Base-by-base conservation (phyloP, 441 rosid species). In the Erodium moschatum region DNA sequence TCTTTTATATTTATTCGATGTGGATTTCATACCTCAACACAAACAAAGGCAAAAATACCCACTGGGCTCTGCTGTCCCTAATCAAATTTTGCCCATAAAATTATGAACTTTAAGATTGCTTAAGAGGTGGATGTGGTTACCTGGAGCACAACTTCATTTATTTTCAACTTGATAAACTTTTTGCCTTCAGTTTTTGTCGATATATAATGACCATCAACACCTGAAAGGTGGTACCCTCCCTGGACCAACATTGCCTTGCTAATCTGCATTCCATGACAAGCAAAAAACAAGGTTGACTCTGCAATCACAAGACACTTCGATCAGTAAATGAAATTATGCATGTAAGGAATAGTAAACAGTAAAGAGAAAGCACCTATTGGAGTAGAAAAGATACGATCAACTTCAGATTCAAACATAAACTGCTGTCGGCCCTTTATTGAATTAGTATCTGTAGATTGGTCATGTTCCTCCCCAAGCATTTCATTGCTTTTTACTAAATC, bases 281-380 rank as follows among this genome's bases (percentile, higher is more conserved):
- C 91, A 82, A 83, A 92, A 89, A 90, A 74, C 89, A 95, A 82
- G 81, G 94, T 84, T 72, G 98, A 95, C 76, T 95, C 98, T 95
- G 85, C 75, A 83, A 77, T 68, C 38, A 76, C 67, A 76, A 58
- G 71, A 70, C 67, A 76, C 38, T 73, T 35, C n/a, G 33, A 78
- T 95, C 79, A 85, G 78, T 69, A 58, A 66, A 64, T 72, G 38
- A 18, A 31, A 64, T 58, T 46, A 73, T 67, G 50, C 67, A 38
- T 62, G 21, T 48, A 62, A 52, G 40, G 62, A 29, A 76, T 21
- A 58, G 11, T 65, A 73, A 65, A 66, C 20, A 80, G 42, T 48
- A 65, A 69, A 50, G 44, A 67, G 33, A 65, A 75, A 69, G 70
- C 79, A 95, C 99, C 99, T 89, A 89, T 78, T 16, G 99, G 97